These are phyloP conservation scores for Leccinellum luteum DNA, from an alignment of 768 basidiomycete species.

Conservation along the genomic window DNA sequence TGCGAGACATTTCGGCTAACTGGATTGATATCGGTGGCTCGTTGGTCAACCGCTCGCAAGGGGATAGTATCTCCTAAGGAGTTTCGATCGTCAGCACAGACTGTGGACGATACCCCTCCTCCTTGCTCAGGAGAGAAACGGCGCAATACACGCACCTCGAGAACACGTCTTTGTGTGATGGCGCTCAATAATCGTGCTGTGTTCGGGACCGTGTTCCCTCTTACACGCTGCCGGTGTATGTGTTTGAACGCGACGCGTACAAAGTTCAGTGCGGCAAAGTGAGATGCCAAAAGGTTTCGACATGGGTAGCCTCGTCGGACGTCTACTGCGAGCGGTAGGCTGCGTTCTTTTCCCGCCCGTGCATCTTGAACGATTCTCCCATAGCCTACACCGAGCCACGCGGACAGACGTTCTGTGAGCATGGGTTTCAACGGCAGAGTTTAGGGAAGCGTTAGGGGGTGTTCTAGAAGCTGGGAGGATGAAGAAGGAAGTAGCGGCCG, in stretches of 20 bases:
- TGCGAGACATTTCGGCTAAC: constrained; percentile 47
- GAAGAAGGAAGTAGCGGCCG: constrained; percentile 8
- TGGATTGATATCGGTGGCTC: constrained; percentile 45
- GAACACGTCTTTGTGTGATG: constrained; percentile 12
- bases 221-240: neutral
- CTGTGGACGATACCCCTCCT: neutral
- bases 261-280: constrained; percentile 63
- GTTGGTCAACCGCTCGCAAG: constrained; percentile 49
- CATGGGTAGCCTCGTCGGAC: constrained; percentile 46
- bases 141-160: constrained; percentile 20
- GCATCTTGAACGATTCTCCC: constrained; percentile 17
- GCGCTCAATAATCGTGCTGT: constrained; percentile 11
- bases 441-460: neutral
- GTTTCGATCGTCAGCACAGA: constrained; percentile 1
- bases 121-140: neutral
- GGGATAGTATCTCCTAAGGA: constrained; percentile 48
- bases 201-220: neutral
- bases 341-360: constrained; percentile 34
- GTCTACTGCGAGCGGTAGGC: constrained; percentile 42
- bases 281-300: constrained; percentile 45
- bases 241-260: constrained; percentile 45
- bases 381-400: constrained; percentile 12
- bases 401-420: constrained; percentile 12
- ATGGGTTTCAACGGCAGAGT: constrained; percentile 5
- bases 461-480: neutral